phyloP scores from a whole-genome alignment of 2,329 filamentous ascomycete genomes.

The Nigrospora osmanthi region DNA sequence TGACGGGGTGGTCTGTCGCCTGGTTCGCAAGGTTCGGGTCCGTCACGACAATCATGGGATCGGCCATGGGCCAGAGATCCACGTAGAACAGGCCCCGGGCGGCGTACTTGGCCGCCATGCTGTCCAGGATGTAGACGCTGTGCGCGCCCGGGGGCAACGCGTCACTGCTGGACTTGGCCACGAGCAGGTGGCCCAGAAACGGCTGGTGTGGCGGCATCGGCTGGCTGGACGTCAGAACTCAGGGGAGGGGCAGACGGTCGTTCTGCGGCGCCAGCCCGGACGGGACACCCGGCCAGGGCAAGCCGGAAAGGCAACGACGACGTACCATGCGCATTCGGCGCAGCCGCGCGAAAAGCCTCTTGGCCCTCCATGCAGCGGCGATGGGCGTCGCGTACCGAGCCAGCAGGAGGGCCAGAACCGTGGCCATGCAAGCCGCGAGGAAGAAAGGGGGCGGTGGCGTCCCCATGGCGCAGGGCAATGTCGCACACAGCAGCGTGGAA shows the following conservation, averaged over 20 bases:
- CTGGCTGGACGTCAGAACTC: constrained; percentile 5
- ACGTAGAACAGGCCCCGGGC: constrained; percentile 19
- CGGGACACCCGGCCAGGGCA: no score
- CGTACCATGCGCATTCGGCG: no score
- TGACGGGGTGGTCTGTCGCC: constrained; percentile 15
- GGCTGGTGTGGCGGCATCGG: constrained; percentile 19
- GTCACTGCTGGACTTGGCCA: constrained; percentile 18
- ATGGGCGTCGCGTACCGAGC: no score
- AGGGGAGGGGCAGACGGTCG: neutral
- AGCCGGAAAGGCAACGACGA: no score
- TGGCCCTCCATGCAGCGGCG: no score
- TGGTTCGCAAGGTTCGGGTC: constrained; percentile 22
- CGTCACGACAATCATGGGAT: constrained; percentile 17
- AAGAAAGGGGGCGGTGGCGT: no score
- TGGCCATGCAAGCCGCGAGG: no score
- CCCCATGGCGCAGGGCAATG: no score
- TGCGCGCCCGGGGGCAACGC: constrained; percentile 16
- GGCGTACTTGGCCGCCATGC: constrained; percentile 11
- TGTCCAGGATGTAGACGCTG: constrained; percentile 14
- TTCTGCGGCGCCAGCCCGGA: no score
- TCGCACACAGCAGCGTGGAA: no score
- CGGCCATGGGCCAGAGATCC: constrained; percentile 18
- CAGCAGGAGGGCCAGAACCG: no score
- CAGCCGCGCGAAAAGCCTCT: no score
- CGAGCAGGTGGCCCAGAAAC: constrained; percentile 20